Conservation (phyloP, 768 basidiomycete species). For the Tremella fuciformis region DNA sequence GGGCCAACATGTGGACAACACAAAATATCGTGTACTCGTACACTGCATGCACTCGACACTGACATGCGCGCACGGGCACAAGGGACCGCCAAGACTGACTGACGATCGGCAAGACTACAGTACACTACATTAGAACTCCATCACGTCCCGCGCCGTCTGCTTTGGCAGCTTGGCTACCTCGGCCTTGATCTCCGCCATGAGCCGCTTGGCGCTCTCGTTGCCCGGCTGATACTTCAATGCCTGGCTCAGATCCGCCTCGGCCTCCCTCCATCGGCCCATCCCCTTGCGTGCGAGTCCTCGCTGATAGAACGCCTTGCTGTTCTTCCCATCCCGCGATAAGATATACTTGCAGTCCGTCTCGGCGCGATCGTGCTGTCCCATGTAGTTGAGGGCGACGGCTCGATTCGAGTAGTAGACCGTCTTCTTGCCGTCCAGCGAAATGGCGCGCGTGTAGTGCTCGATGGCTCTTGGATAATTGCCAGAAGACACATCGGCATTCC, state of each 20-base stretch:
- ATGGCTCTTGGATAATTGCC: constrained; percentile 42
- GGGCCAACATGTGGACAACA: too few species aligned
- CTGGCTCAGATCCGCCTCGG: constrained; percentile 43
- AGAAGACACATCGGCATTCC: constrained; percentile 18
- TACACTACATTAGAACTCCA: constrained; percentile 31
- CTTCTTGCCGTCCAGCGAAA: constrained; percentile 51
- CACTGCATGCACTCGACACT: constrained; percentile 2
- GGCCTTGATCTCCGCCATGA: constrained; percentile 27
- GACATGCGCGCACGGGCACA: neutral
- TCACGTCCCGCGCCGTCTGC: constrained; percentile 27
- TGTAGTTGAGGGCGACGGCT: constrained; percentile 49
- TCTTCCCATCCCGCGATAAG: constrained; percentile 41
- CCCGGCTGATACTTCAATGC: constrained; percentile 33
- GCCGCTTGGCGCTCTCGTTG: constrained; percentile 42
- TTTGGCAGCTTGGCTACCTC: constrained; percentile 37
- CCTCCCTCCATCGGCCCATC: constrained; percentile 44
- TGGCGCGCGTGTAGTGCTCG: constrained; percentile 49
- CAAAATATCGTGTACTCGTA: neutral
- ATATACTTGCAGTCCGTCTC: constrained; percentile 49
- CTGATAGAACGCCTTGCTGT: constrained; percentile 50
- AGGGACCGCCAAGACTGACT: neutral
- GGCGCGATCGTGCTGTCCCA: constrained; percentile 46
- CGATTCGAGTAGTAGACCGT: constrained; percentile 51
- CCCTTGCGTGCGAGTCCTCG: constrained; percentile 46
- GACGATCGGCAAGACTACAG: neutral